Conservation (phyloP, 345 rosid genomes). For the Arabis alpina region DNA sequence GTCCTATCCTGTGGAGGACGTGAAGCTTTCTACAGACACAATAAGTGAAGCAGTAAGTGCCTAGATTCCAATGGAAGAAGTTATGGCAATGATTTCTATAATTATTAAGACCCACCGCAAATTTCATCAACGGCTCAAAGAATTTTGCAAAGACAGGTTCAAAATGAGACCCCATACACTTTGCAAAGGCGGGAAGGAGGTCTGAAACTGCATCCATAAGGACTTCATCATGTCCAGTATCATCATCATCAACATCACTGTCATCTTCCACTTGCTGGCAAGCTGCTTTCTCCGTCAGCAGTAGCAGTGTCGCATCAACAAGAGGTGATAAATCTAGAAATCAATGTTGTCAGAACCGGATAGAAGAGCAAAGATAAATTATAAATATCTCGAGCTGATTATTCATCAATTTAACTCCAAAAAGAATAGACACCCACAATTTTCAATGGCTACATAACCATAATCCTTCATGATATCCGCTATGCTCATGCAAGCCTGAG, state of each 20-base stretch:
- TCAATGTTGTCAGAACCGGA: slow-evolving; percentile 31
- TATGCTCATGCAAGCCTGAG: slow-evolving; percentile 86
- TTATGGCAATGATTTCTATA: slow-evolving; percentile 10
- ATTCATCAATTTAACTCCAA: slow-evolving; percentile 20
- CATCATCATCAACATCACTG: slow-evolving; percentile 80
- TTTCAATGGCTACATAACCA: slow-evolving; percentile 77
- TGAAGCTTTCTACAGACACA: slow-evolving; percentile 68
- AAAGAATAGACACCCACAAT: slow-evolving; percentile 63
- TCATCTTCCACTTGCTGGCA: slow-evolving; percentile 81
- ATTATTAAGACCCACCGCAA: slow-evolving; percentile 63
- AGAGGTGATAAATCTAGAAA: slow-evolving; percentile 75
- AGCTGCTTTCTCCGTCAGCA: slow-evolving; percentile 87
- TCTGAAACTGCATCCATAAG: slow-evolving; percentile 99
- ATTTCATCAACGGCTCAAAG: slow-evolving; percentile 95
- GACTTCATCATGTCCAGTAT: slow-evolving; percentile 83
- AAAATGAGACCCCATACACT: slow-evolving; percentile 92
- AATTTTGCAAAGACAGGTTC: slow-evolving; percentile 81
- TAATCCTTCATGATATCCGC: slow-evolving; percentile 88
- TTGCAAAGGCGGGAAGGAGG: slow-evolving; percentile 97
- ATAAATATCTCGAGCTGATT: background rate
- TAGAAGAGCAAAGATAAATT: slow-evolving; percentile 2
- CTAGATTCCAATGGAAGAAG: slow-evolving; percentile 14
- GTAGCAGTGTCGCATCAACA: slow-evolving; percentile 71
- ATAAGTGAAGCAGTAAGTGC: slow-evolving; percentile 42
- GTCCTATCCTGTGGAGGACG: slow-evolving; percentile 91